Conservation (phyloP, 2,329 filamentous ascomycete species). For the Pseudogymnoascus sp. region DNA sequence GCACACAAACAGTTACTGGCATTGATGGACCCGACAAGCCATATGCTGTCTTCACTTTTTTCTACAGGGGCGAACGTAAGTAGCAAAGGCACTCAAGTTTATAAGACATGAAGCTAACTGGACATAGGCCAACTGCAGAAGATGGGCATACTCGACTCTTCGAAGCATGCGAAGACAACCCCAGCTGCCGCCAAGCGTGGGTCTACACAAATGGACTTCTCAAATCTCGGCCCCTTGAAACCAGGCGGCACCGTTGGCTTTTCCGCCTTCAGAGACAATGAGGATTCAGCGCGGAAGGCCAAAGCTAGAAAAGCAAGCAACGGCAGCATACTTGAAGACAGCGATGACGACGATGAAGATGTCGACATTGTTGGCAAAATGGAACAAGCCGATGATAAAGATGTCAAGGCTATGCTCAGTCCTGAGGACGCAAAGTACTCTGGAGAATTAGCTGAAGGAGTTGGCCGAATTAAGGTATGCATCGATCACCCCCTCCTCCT, state of each 20-base stretch:
- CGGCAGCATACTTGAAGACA: conserved; percentile 45
- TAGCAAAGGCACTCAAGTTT: conserved; percentile 22
- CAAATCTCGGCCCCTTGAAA: conserved; percentile 74
- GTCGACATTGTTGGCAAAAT: conserved; percentile 55
- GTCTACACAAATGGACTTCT: conserved; percentile 77
- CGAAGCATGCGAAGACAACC: conserved; percentile 55
- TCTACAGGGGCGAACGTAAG: conserved; percentile 92
- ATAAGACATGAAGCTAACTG: conserved; percentile 14
- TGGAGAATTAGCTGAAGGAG: conserved; percentile 69
- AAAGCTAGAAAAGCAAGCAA: conserved; percentile 56
- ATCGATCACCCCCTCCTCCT: not conserved
- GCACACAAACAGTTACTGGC: conserved; percentile 96
- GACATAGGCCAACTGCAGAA: conserved; percentile 80
- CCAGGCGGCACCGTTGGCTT: conserved; percentile 84
- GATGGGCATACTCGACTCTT: conserved; percentile 74
- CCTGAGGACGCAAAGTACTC: conserved; percentile 65
- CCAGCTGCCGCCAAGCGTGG: conserved; percentile 62
- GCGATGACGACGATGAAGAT: conserved; percentile 66
- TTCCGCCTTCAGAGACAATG: conserved; percentile 71
- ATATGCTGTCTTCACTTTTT: conserved; percentile 94
- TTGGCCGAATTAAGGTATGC: conserved; percentile 68
- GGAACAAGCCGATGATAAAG: conserved; percentile 55
- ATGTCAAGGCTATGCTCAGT: conserved; percentile 48
- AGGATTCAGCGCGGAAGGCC: conserved; percentile 46
- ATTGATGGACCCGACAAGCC: conserved; percentile 94